Evolutionary conservation across 140 eudicot genomes (phyloP), one percentile per base, ranked within the genome.

Genomic region (Eryngium alpinum): DNA sequence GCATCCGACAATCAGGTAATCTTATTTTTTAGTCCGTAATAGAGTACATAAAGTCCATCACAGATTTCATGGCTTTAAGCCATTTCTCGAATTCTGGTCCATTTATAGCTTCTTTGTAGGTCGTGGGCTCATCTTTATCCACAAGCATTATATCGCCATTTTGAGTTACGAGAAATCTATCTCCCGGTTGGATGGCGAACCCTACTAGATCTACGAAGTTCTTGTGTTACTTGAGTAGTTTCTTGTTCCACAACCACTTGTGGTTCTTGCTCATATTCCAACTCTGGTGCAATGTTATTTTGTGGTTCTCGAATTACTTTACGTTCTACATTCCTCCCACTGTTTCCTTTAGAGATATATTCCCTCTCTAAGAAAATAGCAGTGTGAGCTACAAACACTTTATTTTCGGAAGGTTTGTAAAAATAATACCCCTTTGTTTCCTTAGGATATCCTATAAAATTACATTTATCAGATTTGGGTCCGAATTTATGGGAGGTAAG

Each of bases 341-440:
- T 38, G 46, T 38, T 38, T 38, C 7, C 60, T 10, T 53, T 53
- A 53, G 60, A 4, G 21, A 53, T 13, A 53, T 4, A 53, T 17
- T 53, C 60, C 12, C 16, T 53, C 12, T 53, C 1, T 18, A 53
- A 53, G 21, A 53, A 53, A 18, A 53, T 31, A 21, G 3, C 79
- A 38, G 16, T 44, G n/a, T 56, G 2, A 44, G 59, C 79, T 43
- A 46, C 79, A 75, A 75, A 34, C 24, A 77, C 66, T 77, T 77
- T 77, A 38, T 77, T 77, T 38, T 46, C 65, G 5, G 32, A 24
- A 46, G 15, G 80, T 31, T 77, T 77, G 80, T 77, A 77, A 32
- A 77, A 77, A 21, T 77, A 77, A 12, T 77, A 77, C 32, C 66
- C 66, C 21, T 77, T 77, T 14, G 80, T 77, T 77, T 44, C 66